Conservation (phyloP, 495 filamentous ascomycete genomes). For the Neurospora pannonica region DNA sequence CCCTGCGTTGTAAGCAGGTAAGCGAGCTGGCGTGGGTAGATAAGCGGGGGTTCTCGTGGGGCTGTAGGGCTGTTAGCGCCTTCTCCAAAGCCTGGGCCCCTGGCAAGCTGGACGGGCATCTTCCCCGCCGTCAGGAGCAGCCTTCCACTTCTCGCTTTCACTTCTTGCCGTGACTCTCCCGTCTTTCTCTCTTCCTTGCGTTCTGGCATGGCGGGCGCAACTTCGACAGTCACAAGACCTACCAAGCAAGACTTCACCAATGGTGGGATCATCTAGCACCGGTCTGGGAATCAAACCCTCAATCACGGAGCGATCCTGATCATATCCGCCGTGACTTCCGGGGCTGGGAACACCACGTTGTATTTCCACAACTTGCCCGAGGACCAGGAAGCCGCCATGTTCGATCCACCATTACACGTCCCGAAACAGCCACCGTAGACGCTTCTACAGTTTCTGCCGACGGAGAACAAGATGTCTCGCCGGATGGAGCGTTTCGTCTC, state of each 20-base stretch:
- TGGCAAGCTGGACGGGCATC: not conserved
- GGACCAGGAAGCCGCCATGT: not conserved
- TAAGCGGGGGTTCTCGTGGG: not conserved
- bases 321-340: constrained; percentile 2
- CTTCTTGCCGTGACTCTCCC: not conserved
- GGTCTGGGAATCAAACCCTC: not conserved
- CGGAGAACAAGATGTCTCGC: not conserved
- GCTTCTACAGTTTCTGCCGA: not conserved
- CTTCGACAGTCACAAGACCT: not conserved
- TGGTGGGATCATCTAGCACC: not conserved
- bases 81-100: not conserved
- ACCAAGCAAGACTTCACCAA: not conserved
- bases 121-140: not conserved
- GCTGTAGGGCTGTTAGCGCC: not conserved
- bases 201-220: not conserved
- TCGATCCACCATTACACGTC: not conserved
- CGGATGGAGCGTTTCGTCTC: not conserved
- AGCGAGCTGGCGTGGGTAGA: not conserved
- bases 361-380: not conserved
- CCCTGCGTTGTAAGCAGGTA: not conserved
- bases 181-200: not conserved
- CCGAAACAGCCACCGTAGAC: not conserved
- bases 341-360: not conserved
- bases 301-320: not conserved
- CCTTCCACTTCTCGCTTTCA: not conserved